A percentile compares a stretch with the other conserved stretches of the same genome.
These are phyloP conservation scores for Cyclotella kingstonii DNA, from an alignment of 108 stramenopile genomes.

Conservation along the genomic window DNA sequence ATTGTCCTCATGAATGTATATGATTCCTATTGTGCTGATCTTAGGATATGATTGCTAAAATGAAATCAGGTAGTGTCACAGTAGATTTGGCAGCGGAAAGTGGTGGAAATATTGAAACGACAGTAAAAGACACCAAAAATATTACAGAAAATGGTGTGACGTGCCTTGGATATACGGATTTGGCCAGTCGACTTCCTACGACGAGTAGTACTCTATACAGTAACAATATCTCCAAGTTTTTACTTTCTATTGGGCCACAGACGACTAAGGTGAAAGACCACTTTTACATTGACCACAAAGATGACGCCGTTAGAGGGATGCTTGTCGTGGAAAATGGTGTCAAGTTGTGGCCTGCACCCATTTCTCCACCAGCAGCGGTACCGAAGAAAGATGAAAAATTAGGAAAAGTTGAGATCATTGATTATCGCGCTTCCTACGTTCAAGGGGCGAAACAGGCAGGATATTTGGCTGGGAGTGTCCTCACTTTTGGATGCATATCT, in stretches of 20 bases:
- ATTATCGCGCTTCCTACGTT: constrained; percentile 78
- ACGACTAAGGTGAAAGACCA: constrained; percentile 69
- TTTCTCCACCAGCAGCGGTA: constrained; percentile 65
- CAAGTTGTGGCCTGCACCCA: constrained; percentile 89
- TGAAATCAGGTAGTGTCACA: constrained; percentile 95
- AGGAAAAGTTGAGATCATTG: constrained; percentile 53
- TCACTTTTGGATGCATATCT: constrained; percentile 87
- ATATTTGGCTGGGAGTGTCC: constrained; percentile 65
- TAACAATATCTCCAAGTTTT: constrained; percentile 97
- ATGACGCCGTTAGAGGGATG: constrained; percentile 95
- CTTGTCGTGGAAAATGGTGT: constrained; percentile 88
- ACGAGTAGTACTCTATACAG: constrained; percentile 90
- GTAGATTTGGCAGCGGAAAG: constrained; percentile 98
- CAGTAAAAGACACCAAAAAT: constrained; percentile 81
- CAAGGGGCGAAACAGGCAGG: constrained; percentile 69
- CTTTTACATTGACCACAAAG: constrained; percentile 66
- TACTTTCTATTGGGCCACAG: constrained; percentile 66
- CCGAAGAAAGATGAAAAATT: constrained; percentile 49
- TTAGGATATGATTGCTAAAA: constrained; percentile 91
- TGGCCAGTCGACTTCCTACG: constrained; percentile 94
- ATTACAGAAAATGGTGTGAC: constrained; percentile 90
- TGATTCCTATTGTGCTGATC: not conserved
- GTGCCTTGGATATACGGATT: constrained; percentile 97
- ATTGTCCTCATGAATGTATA: no score
- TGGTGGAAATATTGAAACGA: constrained; percentile 99